Evolutionary conservation across 805 yeast species (phyloP).

Genomic region (Candida broadrunensis): DNA sequence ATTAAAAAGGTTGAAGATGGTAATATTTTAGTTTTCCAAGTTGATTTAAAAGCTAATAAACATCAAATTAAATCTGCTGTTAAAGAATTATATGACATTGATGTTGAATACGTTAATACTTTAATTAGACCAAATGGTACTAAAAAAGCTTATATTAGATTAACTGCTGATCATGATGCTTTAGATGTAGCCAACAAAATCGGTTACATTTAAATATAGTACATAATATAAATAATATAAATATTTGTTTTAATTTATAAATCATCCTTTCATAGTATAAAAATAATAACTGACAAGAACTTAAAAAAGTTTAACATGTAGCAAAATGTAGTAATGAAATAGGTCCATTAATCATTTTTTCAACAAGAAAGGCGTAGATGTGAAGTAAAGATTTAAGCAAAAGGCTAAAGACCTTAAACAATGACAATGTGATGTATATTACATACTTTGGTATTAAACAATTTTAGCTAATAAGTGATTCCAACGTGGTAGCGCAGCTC

Average conservation of each 20-base stretch:
- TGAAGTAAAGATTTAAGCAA: no score
- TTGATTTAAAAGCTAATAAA: conserved; percentile 96
- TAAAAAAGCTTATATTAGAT: conserved; percentile 99
- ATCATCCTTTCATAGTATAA: no score
- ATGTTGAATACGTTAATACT: conserved; percentile 91
- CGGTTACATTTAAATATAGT: conserved; percentile 96
- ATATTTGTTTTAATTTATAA: no score
- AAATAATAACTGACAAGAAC: no score
- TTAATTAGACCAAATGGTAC: conserved; percentile 98
- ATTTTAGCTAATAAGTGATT: no score
- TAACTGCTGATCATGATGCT: conserved; percentile 99
- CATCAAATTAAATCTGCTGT: conserved; percentile 97
- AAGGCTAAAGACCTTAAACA: no score
- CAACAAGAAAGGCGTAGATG: no score
- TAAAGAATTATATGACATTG: conserved; percentile 97
- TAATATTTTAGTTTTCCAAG: conserved; percentile 99
- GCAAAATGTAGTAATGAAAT: neutral
- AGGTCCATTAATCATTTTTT: no score
- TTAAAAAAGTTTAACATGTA: no score
- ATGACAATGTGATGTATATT: no score
- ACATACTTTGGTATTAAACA: no score
- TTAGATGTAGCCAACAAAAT: conserved; percentile 99
- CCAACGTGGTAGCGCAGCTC: conserved; percentile 10
- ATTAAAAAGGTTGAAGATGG: conserved; percentile 99
- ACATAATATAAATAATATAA: no score